Evolutionary conservation across 805 yeast species (phyloP).

Genomic region (Ascoidea tarda): DNA sequence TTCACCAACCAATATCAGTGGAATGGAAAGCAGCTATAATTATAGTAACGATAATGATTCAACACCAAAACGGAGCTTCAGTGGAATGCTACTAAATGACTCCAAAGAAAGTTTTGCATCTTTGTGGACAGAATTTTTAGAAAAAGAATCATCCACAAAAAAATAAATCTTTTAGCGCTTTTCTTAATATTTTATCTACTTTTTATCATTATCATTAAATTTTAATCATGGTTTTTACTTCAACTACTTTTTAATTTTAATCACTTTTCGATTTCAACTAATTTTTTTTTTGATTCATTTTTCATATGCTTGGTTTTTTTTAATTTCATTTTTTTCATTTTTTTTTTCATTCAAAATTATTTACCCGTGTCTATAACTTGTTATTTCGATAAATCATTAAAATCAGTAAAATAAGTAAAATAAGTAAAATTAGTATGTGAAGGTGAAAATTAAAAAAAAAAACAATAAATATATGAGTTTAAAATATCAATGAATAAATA

Average conservation of each 20-base stretch:
- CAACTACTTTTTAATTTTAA: too few species aligned
- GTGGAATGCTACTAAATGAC: neutral
- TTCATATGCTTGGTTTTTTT: neutral
- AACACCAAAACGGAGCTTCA: slow-evolving; percentile 15
- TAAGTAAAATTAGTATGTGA: neutral
- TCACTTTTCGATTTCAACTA: too few species aligned
- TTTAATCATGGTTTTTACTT: too few species aligned
- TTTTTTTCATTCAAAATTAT: too few species aligned
- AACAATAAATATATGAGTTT: neutral
- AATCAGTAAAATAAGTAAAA: too few species aligned
- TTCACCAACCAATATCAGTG: slow-evolving; percentile 8
- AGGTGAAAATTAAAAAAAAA: neutral
- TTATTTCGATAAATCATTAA: too few species aligned
- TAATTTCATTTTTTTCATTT: too few species aligned
- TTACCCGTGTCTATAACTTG: too few species aligned
- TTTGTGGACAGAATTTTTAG: slow-evolving; percentile 69
- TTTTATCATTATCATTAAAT: too few species aligned
- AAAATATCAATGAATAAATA: neutral
- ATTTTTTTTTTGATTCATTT: too few species aligned
- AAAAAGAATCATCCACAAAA: slow-evolving; percentile 43
- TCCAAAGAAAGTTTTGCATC: slow-evolving; percentile 42
- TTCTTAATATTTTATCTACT: too few species aligned
- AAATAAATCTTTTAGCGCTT: neutral
- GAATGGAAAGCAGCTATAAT: neutral
- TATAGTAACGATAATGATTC: slow-evolving; percentile 15